These are phyloP conservation scores for Epichloe scottii DNA, from an alignment of 2,329 filamentous ascomycete species.

Conservation along the genomic window DNA sequence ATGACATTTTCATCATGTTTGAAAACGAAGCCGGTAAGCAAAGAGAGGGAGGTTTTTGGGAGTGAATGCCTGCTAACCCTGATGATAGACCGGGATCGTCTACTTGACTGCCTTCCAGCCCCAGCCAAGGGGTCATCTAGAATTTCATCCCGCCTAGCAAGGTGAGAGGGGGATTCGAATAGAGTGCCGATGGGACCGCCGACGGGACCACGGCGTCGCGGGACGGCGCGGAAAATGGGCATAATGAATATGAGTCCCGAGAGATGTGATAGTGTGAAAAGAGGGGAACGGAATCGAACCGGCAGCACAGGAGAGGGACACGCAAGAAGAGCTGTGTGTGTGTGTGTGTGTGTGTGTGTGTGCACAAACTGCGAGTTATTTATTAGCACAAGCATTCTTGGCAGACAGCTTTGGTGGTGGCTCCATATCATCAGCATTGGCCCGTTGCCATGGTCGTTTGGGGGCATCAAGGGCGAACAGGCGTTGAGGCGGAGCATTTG, in stretches of 20 bases:
- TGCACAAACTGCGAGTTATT: neutral
- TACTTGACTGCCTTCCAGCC: constrained; percentile 41
- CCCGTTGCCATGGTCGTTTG: neutral
- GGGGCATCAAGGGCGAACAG: neutral
- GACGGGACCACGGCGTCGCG: too few relatives aligned
- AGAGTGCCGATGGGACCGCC: neutral
- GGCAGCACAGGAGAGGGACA: neutral
- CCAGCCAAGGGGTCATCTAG: constrained; percentile 35
- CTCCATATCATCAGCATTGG: neutral
- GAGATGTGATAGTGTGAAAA: neutral
- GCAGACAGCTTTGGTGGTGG: neutral
- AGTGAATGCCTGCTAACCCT: neutral
- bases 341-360: too few relatives aligned
- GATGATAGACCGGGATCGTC: constrained; percentile 38
- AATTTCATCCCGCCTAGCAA: constrained; percentile 19
- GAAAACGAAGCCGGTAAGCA: constrained; percentile 61
- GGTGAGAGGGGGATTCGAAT: neutral
- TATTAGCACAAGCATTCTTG: neutral
- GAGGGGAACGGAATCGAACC: neutral
- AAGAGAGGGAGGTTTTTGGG: neutral
- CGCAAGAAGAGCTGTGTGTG: neutral
- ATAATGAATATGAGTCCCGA: neutral
- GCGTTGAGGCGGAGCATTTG: constrained; percentile 8
- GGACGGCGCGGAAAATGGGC: neutral
- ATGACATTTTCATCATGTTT: constrained; percentile 79